Evolutionary conservation across 768 basidiomycete species (phyloP).

Genomic region (Mycena belliarum): DNA sequence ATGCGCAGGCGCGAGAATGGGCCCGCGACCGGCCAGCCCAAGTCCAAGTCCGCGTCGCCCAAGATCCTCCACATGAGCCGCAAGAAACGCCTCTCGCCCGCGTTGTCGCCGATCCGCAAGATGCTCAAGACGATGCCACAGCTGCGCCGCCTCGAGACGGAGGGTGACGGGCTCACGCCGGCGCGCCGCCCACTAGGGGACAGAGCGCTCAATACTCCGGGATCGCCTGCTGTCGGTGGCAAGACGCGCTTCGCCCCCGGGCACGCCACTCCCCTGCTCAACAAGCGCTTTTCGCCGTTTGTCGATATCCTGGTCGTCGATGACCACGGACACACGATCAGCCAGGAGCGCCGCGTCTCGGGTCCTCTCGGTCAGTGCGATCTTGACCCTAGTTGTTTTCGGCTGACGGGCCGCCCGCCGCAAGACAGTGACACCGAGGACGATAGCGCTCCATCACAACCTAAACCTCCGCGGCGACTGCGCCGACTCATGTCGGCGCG

Average conservation of each 20-base stretch:
- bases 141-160: slow-evolving; percentile 29
- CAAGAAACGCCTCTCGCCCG: slow-evolving; percentile 41
- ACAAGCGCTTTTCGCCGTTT: slow-evolving; percentile 43
- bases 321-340: slow-evolving; percentile 54
- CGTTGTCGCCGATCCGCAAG: slow-evolving; percentile 36
- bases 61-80: slow-evolving; percentile 41
- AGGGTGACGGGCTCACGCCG: slow-evolving; percentile 26
- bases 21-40: slow-evolving; percentile 21
- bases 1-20: slow-evolving; percentile 51
- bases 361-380: slow-evolving; percentile 36
- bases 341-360: slow-evolving; percentile 62
- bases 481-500: slow-evolving; percentile 7
- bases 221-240: slow-evolving; percentile 26
- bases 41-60: slow-evolving; percentile 35
- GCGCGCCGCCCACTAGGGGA: slow-evolving; percentile 18
- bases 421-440: slow-evolving; percentile 19
- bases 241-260: slow-evolving; percentile 24
- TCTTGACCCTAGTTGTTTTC: neutral
- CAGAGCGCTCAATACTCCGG: slow-evolving; percentile 33
- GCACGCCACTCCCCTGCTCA: slow-evolving; percentile 33
- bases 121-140: slow-evolving; percentile 34
- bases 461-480: slow-evolving; percentile 30
- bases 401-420: neutral
- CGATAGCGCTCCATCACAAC: slow-evolving; percentile 22
- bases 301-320: slow-evolving; percentile 71